Base-by-base conservation (phyloP, 192 early-diverging fungal species). In the Chytriomyces confervae region DNA sequence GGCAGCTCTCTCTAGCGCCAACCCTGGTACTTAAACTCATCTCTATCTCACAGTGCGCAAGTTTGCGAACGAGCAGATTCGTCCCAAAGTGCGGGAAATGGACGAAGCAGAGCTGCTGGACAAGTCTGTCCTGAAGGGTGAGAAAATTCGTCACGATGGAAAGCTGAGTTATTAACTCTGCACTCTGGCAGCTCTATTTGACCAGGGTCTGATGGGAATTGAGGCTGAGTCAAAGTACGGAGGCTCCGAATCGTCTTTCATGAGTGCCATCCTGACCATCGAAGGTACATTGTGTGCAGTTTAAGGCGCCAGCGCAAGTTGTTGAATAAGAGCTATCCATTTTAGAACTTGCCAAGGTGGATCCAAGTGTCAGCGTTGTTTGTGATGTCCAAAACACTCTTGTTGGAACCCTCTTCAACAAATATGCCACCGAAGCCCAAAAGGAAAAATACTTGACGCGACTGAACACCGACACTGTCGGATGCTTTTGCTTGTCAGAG, bases 361-460 rank as follows among this genome's bases (percentile, higher is more conserved):
- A 99, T 82, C 94, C 97, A 6, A 94, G 96, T 27, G 86, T 99
- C 75, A 89, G 88, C 79, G 95, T 95, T 16, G 76, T 94, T 69
- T 96, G 95, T 80, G 97, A 99, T 86, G 96, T 98, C 62, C 84
- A 99, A 87, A 99, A 99, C 86, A 99, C 97, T 3, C 87, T 99
- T 24, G 96, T 98, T 74, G 93, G 94, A 87, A 99, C 97, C 49
- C 77, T 97, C 66, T 91, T 99, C 84, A 87, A 91, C 77, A 92
- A 94, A 65, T 95, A 95, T 84, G 97, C 80, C 23, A 90, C 83
- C 50, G 83, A 91, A 11, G 86, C 86, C 7, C 85, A 95, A 66
- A 92, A 97, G 87, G 72, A 91, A 62, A 93, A 92, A 78, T 98
- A 95, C 84, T 86, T 98, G 67, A 90, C 95, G n/a, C 85, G 84